A percentile compares a stretch with the other conserved stretches of the same genome.
These are phyloP conservation scores for Wickerhamomyces bisporus DNA, from an alignment of 805 yeast species.

Conservation along the genomic window DNA sequence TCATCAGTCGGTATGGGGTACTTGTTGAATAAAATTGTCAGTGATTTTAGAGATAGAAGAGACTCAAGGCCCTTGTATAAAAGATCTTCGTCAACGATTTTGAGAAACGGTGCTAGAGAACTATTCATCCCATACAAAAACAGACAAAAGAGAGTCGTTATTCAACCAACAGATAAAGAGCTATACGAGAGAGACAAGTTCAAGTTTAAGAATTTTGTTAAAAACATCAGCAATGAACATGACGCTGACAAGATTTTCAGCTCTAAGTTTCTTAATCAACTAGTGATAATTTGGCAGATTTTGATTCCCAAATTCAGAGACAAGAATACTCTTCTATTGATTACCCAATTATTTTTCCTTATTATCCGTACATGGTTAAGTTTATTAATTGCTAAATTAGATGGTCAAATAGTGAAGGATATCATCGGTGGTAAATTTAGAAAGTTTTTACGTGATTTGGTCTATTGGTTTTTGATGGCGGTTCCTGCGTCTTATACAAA, in stretches of 20 bases:
- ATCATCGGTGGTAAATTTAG: slow-evolving; percentile 75
- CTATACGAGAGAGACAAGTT: slow-evolving; percentile 23
- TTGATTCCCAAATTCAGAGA: slow-evolving; percentile 71
- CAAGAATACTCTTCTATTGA: slow-evolving; percentile 58
- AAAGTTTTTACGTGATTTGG: slow-evolving; percentile 69
- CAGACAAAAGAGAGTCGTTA: slow-evolving; percentile 23
- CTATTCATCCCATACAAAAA: slow-evolving; percentile 24
- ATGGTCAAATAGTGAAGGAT: slow-evolving; percentile 88
- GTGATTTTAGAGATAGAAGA: slow-evolving; percentile 23
- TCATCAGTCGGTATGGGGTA: slow-evolving; percentile 17
- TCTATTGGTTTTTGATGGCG: slow-evolving; percentile 85
- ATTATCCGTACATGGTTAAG: slow-evolving; percentile 84
- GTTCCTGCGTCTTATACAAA: slow-evolving; percentile 92
- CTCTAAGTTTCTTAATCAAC: slow-evolving; percentile 66
- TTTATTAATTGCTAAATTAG: slow-evolving; percentile 78
- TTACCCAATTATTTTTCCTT: slow-evolving; percentile 69
- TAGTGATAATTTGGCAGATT: slow-evolving; percentile 72
- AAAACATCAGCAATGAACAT: slow-evolving; percentile 17
- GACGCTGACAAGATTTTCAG: slow-evolving; percentile 32
- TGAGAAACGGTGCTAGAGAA: slow-evolving; percentile 26
- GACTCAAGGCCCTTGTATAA: slow-evolving; percentile 24
- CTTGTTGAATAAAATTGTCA: slow-evolving; percentile 20
- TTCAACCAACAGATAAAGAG: slow-evolving; percentile 25
- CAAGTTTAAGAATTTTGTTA: slow-evolving; percentile 23
- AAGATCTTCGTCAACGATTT: slow-evolving; percentile 24